Base-by-base conservation (phyloP, 805 yeast genomes). In the Saccharomycopsis fodiens region DNA sequence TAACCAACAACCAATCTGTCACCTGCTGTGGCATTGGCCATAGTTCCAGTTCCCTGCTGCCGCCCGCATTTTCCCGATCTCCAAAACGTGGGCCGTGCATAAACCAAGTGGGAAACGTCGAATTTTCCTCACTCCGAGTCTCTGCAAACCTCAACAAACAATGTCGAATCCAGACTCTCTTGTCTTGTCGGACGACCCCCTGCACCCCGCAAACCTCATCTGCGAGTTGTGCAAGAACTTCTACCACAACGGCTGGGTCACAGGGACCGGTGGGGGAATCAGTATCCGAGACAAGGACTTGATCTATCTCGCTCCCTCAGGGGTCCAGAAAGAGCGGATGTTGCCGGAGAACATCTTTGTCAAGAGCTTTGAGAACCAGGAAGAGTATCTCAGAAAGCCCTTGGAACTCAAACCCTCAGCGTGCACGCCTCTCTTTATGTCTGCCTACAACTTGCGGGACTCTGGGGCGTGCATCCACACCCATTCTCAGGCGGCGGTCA, bases 241-340 rank as follows among this genome's bases (percentile, higher is more conserved):
- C 59, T 91, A 83, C 60, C 70, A 75, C 54, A 82, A 83, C 57
- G 82, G 85, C 42, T 88, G 96, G 96, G 91, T 86, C 55, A 81
- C 96, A 0, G 97, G 97, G 2, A 91, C 97, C 1, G 97, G 96
- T 2, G 97, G 97, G 27, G 97, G 97, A 2, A 82, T 91, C 55
- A 83, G 95, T 27, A 82, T 89, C 41, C 65, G 81, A 45, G 70
- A 73, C 2, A 73, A 70, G 1, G 70, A 77, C 50, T 56, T 66
- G 17, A 76, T 85, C 15, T 89, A 73, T 60, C 72, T 89, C 35
- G 94, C 97, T 0, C 97, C 97, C 3, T 84, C 95, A n/a, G 97
- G 97, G 1, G 95, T 89, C 6, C 96, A 89, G 60, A 89, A 89
- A 65, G 97, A 89, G 60, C 69, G 88, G 50, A 80, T 89, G 77